A percentile compares a stretch with the other conserved stretches of the same genome.
Evolutionary conservation across 192 early-diverging fungal species (phyloP).

Genomic region (Helicostylum pulchrum): DNA sequence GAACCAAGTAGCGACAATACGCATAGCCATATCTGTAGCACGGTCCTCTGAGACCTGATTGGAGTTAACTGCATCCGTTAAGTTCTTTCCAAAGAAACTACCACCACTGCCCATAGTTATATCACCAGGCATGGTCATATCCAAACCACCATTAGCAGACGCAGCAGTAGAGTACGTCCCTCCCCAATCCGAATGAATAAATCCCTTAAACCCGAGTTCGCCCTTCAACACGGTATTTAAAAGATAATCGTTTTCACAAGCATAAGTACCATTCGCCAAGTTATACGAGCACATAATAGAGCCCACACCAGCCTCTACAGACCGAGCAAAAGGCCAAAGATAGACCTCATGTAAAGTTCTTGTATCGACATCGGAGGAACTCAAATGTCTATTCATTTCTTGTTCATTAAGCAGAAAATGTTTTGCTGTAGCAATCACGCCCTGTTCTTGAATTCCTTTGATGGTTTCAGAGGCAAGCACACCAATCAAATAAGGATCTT

Average conservation of each 20-base stretch:
- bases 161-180: slow-evolving; percentile 37
- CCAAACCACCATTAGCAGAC: slow-evolving; percentile 38
- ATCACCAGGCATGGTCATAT: slow-evolving; percentile 39
- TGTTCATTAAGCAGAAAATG: slow-evolving; percentile 35
- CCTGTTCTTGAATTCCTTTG: slow-evolving; percentile 22
- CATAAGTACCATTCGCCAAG: slow-evolving; percentile 46
- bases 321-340: slow-evolving; percentile 53
- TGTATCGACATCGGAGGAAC: slow-evolving; percentile 42
- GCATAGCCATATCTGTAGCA: slow-evolving; percentile 17
- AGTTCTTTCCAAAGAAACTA: slow-evolving; percentile 25
- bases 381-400: slow-evolving; percentile 20
- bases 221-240: slow-evolving; percentile 51
- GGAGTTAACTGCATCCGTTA: slow-evolving; percentile 16
- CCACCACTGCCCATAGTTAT: too few relatives aligned
- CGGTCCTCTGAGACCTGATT: not conserved
- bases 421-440: slow-evolving; percentile 32
- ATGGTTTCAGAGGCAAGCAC: slow-evolving; percentile 24
- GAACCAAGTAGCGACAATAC: slow-evolving; percentile 34
- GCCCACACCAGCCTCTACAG: slow-evolving; percentile 54
- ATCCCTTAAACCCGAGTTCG: slow-evolving; percentile 57
- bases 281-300: slow-evolving; percentile 71
- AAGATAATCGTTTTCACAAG: slow-evolving; percentile 53
- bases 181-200: slow-evolving; percentile 58
- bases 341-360: slow-evolving; percentile 50
- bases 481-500: slow-evolving; percentile 31